Evolutionary conservation across 495 filamentous ascomycete genomes (phyloP).

Genomic region (Neurospora pannonica): DNA sequence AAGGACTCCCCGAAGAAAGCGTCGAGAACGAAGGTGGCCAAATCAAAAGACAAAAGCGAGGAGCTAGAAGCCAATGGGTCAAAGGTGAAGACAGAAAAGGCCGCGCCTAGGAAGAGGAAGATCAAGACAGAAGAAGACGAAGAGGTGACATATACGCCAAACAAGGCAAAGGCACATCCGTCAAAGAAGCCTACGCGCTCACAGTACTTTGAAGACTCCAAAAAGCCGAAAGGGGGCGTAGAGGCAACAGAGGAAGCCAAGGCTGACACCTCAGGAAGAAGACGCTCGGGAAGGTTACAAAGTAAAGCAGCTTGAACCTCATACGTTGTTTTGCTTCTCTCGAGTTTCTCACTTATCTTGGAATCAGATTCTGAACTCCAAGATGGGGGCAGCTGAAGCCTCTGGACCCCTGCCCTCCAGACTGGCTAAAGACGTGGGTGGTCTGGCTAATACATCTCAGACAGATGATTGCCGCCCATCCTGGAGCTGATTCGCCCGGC

Average conservation of each 20-base stretch:
- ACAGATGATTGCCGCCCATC: not conserved
- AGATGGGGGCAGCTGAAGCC: not conserved
- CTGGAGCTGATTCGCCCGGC: not conserved
- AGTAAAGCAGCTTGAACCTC: constrained; percentile 1
- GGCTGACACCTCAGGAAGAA: constrained; percentile 11
- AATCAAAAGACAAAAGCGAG: not conserved
- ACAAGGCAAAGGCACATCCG: constrained; percentile 8
- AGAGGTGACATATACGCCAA: not conserved
- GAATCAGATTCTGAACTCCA: not conserved
- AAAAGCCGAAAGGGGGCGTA: constrained; percentile 6
- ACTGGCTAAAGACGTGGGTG: not conserved
- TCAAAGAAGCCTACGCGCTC: constrained; percentile 18
- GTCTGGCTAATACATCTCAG: not conserved
- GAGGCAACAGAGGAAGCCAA: not conserved
- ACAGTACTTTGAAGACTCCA: constrained; percentile 1
- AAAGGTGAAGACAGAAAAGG: constrained; percentile 1
- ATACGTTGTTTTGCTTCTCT: not conserved
- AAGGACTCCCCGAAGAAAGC: constrained; percentile 18
- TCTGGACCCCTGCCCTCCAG: not conserved
- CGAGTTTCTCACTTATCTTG: not conserved
- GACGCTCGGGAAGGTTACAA: constrained; percentile 29
- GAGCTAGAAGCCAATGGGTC: constrained; percentile 4
- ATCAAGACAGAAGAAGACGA: not conserved
- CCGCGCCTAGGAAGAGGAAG: constrained; percentile 7
- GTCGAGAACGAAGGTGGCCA: constrained; percentile 11